phyloP scores from a whole-genome alignment of 2,329 filamentous ascomycete species.

The Sclerotinia sclerotiorum region DNA sequence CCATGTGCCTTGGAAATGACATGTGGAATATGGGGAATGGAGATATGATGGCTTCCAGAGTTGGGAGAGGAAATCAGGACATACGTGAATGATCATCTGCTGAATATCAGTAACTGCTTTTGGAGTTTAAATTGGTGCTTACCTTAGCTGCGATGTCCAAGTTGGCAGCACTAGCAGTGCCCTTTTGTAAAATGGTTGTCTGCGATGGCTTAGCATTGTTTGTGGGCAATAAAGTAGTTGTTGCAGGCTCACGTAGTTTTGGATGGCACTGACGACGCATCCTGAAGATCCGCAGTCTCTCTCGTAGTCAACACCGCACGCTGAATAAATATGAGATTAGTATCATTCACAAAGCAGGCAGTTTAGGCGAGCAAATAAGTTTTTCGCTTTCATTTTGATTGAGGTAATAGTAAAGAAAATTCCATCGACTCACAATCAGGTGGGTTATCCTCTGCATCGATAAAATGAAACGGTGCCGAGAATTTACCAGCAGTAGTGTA shows the following conservation, averaged over 20 bases:
- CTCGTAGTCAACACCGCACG: slow-evolving; percentile 56
- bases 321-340: not conserved
- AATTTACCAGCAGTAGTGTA: slow-evolving; percentile 64
- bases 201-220: slow-evolving; percentile 20
- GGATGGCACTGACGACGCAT: slow-evolving; percentile 54
- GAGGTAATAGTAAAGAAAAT: not conserved
- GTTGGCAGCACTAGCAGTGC: slow-evolving; percentile 47
- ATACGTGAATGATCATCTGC: slow-evolving; percentile 40
- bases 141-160: slow-evolving; percentile 59
- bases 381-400: not conserved
- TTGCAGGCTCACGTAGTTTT: slow-evolving; percentile 34
- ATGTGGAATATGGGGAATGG: slow-evolving; percentile 11
- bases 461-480: slow-evolving; percentile 64
- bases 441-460: slow-evolving; percentile 64
- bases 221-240: not conserved
- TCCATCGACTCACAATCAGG: slow-evolving; percentile 42
- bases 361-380: not conserved
- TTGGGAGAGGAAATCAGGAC: slow-evolving; percentile 30
- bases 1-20: slow-evolving; percentile 23
- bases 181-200: slow-evolving; percentile 31
- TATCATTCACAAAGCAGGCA: not conserved
- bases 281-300: slow-evolving; percentile 61
- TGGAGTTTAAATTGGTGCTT: slow-evolving; percentile 1
- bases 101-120: slow-evolving; percentile 18
- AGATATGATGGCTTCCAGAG: slow-evolving; percentile 10